Evolutionary conservation across 2,329 filamentous ascomycete species (phyloP).

Genomic region (Trichophyton benhamiae): DNA sequence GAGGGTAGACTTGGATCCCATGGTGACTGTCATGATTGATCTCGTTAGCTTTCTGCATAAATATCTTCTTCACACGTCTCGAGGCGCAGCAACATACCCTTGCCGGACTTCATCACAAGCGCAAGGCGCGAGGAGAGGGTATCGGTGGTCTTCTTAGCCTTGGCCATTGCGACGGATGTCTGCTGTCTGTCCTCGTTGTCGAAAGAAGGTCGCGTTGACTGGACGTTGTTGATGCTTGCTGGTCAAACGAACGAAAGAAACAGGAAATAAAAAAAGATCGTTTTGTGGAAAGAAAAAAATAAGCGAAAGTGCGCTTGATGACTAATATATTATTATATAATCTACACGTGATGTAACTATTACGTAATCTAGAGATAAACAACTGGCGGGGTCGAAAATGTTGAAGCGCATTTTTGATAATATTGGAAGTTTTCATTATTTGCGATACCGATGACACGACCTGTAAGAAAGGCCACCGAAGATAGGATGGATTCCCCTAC

Average conservation of each 20-base stretch:
- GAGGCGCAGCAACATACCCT: constrained; percentile 32
- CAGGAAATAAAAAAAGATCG: not conserved
- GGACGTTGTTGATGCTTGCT: not conserved
- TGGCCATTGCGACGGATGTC: constrained; percentile 17
- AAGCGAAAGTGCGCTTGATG: not conserved
- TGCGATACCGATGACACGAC: not conserved
- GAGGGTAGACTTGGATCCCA: constrained; percentile 80
- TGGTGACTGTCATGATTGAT: constrained; percentile 50
- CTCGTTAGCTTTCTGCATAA: not conserved
- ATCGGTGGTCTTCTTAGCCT: constrained; percentile 70
- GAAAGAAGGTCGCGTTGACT: not conserved
- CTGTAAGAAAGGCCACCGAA: not conserved
- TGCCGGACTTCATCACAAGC: constrained; percentile 55
- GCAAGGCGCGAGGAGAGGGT: constrained; percentile 60
- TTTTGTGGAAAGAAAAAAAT: not conserved
- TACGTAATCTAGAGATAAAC: no score
- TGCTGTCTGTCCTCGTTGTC: not conserved
- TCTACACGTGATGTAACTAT: not conserved
- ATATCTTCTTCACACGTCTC: not conserved
- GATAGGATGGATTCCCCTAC: constrained; percentile 18
- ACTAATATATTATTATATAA: not conserved
- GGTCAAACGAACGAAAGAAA: not conserved
- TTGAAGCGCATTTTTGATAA: no score
- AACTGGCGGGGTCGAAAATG: no score
- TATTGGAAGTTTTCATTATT: no score